Base-by-base conservation (phyloP, 1,284 basidiomycete species). In the Puccinia polysora region DNA sequence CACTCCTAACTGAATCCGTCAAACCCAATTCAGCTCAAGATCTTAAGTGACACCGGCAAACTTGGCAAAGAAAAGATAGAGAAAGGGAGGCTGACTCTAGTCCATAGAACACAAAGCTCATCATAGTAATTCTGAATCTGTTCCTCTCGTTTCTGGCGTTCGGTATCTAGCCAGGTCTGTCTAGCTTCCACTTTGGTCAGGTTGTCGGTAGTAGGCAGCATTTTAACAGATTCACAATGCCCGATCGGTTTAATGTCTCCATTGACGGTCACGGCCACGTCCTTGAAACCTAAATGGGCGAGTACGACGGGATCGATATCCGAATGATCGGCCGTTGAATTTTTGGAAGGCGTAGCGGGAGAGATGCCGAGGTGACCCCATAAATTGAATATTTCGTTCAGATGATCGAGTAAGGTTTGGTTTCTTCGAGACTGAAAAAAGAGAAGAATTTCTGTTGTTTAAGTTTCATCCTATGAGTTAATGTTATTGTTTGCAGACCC, bases 91-190 rank as follows among this genome's bases (percentile, higher is more conserved):
- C 68, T 62, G 20, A 70, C 68, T 23, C 58, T 81, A 67, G 84
- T 84, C 90, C 90, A 93, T 2, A 93, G 82, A 0, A 84, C 84
- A 77, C 90, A 90, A 0, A 93, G 83, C 74, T 90, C 86, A 78
- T 93, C 90, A 77, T 91, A 93, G 83, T 91, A 87, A 0, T 85
- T 83, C 78, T 93, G 91, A 43, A 93, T 92, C 75, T 86, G 85
- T 2, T 84, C 80, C 77, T 91, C 89, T 15, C 90, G 68, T 60
- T 62, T 62, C 23, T 34, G 34, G 1, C 45, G 34, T 36, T 70
- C 58, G 4, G 43, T 50, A 25, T 70, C 58, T 2, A 70, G 49
- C 58, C 58, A 60, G n/a, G 23, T 23, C 28, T 40, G 40, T 23
- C 58, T 32, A 20, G 40, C 45, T 10, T 62, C 32, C 15, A 36